Percentiles rank a stretch among this genome's conserved stretches.
Conservation (phyloP, 2,329 filamentous ascomycete genomes). For the Daldinia eschscholtzii region DNA sequence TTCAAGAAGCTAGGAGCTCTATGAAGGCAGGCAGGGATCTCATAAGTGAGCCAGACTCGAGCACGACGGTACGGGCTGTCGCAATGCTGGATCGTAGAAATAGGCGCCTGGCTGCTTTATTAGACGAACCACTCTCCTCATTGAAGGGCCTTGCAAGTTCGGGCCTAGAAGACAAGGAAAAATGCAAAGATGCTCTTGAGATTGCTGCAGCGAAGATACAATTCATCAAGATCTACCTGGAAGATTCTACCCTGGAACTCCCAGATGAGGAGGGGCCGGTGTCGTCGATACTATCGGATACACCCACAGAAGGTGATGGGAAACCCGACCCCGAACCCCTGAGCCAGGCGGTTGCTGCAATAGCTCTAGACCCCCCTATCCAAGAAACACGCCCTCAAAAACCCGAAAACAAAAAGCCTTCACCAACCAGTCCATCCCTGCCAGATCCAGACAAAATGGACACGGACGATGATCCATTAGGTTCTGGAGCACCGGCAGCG, state of each 20-base stretch:
- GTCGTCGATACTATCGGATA: conserved; percentile 27
- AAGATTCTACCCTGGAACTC: conserved; percentile 67
- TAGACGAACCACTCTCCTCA: conserved; percentile 74
- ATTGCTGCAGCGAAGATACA: conserved; percentile 72
- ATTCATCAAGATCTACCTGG: conserved; percentile 72
- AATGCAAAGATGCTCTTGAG: conserved; percentile 67
- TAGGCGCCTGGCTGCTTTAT: conserved; percentile 73
- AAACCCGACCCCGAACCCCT: conserved; percentile 43
- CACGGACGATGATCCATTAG: conserved; percentile 46
- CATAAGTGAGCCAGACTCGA: conserved; percentile 52
- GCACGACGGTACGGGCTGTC: conserved; percentile 55
- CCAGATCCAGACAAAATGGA: conserved; percentile 32
- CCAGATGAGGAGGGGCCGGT: conserved; percentile 53
- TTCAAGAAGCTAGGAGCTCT: conserved; percentile 69
- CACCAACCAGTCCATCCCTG: conserved; percentile 1
- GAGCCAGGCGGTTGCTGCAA: conserved; percentile 48
- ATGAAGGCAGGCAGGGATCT: conserved; percentile 56
- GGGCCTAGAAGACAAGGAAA: conserved; percentile 62
- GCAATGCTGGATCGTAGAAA: conserved; percentile 74
- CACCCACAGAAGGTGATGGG: conserved; percentile 11
- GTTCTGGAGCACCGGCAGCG: conserved; percentile 25
- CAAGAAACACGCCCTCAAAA: conserved; percentile 34
- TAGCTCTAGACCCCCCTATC: conserved; percentile 46
- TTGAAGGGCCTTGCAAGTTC: conserved; percentile 71
- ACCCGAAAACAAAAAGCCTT: conserved; percentile 18